Evolutionary conservation across 2,329 filamentous ascomycete species (phyloP).

Genomic region (Blastomyces silverae): DNA sequence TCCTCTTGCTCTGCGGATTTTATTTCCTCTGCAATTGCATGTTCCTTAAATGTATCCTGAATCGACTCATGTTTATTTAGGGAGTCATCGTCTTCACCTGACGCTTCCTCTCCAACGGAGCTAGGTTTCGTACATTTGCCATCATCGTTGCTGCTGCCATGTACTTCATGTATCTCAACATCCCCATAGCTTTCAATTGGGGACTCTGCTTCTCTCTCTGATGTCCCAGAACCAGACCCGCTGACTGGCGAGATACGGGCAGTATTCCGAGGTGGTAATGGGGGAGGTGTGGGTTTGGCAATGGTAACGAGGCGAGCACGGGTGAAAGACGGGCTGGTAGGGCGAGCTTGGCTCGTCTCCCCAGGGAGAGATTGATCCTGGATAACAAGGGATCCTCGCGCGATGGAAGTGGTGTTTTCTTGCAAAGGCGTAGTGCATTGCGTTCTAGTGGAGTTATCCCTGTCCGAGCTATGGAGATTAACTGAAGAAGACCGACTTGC

Average conservation of each 20-base stretch:
- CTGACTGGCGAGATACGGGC: constrained; percentile 7
- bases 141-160: constrained; percentile 49
- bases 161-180: constrained; percentile 27
- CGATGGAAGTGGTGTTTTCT: background rate
- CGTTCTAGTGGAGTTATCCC: background rate
- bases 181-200: constrained; percentile 24
- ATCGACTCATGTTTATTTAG: background rate
- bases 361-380: constrained; percentile 48
- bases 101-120: background rate
- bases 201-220: background rate
- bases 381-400: constrained; percentile 14
- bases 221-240: background rate
- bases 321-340: constrained; percentile 61
- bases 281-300: constrained; percentile 61
- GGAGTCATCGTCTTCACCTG: background rate
- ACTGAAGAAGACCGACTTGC: constrained; percentile 16
- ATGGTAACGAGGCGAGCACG: constrained; percentile 80
- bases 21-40: background rate
- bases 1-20: background rate
- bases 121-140: constrained; percentile 26
- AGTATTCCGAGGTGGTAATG: constrained; percentile 59
- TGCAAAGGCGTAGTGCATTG: background rate
- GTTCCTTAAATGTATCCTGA: background rate
- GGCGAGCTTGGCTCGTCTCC: constrained; percentile 44
- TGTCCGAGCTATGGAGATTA: background rate